Base-by-base conservation (phyloP, 768 basidiomycete species). In the Royoungia palumana region DNA sequence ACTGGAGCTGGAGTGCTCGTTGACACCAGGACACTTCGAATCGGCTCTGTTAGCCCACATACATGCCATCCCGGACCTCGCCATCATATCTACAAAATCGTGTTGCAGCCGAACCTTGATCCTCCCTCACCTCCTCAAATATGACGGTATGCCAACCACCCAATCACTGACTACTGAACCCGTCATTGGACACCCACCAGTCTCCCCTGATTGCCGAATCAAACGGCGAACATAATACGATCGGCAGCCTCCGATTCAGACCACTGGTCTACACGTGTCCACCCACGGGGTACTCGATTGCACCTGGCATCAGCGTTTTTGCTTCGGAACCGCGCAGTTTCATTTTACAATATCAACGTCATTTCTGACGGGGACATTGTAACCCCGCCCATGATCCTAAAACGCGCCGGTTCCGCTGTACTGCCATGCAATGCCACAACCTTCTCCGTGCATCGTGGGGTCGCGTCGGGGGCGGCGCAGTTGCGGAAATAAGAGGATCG, bases 281-380 rank as follows among this genome's bases (percentile, higher is more conserved):
- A 49, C 36, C 30, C 56, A 55, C 51, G 48, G 40, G 39, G 46
- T 35, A 46, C 41, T 50, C 51, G 47, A 47, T 59, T 39, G 38
- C 24, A 44, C 53, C 36, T 36, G 44, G 36, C 40, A 50, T 30
- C 50, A 57, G 38, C 50, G 50, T 47, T 44, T 43, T 48, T 35
- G n/a, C 28, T 47, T 60, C 60, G 59, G 60, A 39, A 0, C 53
- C 60, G 57, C 60, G 57, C 43, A 50, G 57, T 35, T 44, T 52
- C 47, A 56, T 59, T 43, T 19, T 5, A 19, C 6, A 36, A 16
- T 16, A 14, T 7, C 17, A 9, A 25, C 28, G 35, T 48, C 41
- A 50, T 32, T 14, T 28, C 32, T 17, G 27, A 30, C 32, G 25
- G 22, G 30, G 39, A 24, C 20, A 34, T 48, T 20, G 30, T 25